Conservation (phyloP, 352 stramenopile species). For the Phytophthora kernoviae region DNA sequence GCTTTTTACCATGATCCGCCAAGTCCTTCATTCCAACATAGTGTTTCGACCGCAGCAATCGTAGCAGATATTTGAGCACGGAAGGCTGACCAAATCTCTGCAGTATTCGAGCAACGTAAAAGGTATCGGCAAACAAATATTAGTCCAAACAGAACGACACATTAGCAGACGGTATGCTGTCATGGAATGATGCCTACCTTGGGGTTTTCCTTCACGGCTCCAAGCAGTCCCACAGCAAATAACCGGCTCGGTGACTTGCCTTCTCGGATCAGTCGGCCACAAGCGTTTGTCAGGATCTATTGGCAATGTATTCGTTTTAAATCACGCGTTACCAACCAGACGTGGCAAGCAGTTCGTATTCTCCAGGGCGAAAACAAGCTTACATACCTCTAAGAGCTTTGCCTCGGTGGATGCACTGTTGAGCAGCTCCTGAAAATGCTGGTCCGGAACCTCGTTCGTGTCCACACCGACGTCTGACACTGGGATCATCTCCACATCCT, state of each 20-base stretch:
- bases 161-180: neutral
- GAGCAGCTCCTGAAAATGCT: slow-evolving; percentile 55
- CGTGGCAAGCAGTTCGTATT: neutral
- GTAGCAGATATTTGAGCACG: slow-evolving; percentile 80
- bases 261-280: slow-evolving; percentile 62
- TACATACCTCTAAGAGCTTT: slow-evolving; percentile 56
- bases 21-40: slow-evolving; percentile 59
- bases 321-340: neutral
- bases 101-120: neutral
- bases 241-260: slow-evolving; percentile 57
- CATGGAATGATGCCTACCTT: slow-evolving; percentile 23
- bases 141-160: too few relatives aligned
- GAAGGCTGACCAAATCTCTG: slow-evolving; percentile 58
- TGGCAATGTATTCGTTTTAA: slow-evolving; percentile 2
- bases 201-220: slow-evolving; percentile 58
- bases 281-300: slow-evolving; percentile 57
- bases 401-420: slow-evolving; percentile 39
- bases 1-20: slow-evolving; percentile 36
- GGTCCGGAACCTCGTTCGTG: slow-evolving; percentile 50
- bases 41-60: slow-evolving; percentile 82
- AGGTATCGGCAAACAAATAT: neutral
- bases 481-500: slow-evolving; percentile 28
- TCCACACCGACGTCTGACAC: slow-evolving; percentile 27
- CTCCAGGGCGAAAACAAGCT: too few relatives aligned
- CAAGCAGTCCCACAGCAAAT: slow-evolving; percentile 64